These are phyloP conservation scores for Prosopis cineraria DNA, from an alignment of 306 rosid species.

Conservation along the genomic window DNA sequence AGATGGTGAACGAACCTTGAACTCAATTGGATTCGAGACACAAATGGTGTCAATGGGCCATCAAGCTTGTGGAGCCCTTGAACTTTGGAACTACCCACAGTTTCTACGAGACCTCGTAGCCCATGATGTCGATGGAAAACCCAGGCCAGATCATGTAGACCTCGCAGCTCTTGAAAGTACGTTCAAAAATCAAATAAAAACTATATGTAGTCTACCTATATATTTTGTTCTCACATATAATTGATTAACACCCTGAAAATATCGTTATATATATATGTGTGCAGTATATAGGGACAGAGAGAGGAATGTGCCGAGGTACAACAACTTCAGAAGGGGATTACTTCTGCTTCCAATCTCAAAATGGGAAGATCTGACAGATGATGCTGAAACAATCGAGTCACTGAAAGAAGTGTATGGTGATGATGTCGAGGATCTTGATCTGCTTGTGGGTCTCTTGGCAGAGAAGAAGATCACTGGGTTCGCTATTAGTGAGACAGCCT, in stretches of 20 bases:
- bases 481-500: conserved; percentile 42
- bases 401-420: conserved; percentile 33
- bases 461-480: conserved; percentile 44
- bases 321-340: conserved; percentile 31
- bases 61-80: conserved; percentile 40
- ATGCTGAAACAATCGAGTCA: conserved; percentile 17
- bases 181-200: too few species aligned
- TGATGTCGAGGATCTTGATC: conserved; percentile 40
- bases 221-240: too few species aligned
- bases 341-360: conserved; percentile 34
- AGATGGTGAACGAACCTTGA: conserved; percentile 28
- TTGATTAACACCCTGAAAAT: too few species aligned
- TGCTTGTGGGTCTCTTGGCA: conserved; percentile 44
- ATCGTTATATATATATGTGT: too few species aligned
- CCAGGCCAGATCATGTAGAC: conserved; percentile 40
- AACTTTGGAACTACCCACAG: conserved; percentile 40
- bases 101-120: conserved; percentile 31
- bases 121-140: conserved; percentile 24
- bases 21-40: conserved; percentile 29
- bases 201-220: too few species aligned
- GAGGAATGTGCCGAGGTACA: conserved; percentile 39
- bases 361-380: conserved; percentile 43
- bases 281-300: conserved; percentile 45
- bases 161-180: conserved; percentile 40
- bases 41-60: conserved; percentile 46